Evolutionary conservation across 192 early-diverging fungal genomes (phyloP).

Genomic region (Linnemannia elongata): DNA sequence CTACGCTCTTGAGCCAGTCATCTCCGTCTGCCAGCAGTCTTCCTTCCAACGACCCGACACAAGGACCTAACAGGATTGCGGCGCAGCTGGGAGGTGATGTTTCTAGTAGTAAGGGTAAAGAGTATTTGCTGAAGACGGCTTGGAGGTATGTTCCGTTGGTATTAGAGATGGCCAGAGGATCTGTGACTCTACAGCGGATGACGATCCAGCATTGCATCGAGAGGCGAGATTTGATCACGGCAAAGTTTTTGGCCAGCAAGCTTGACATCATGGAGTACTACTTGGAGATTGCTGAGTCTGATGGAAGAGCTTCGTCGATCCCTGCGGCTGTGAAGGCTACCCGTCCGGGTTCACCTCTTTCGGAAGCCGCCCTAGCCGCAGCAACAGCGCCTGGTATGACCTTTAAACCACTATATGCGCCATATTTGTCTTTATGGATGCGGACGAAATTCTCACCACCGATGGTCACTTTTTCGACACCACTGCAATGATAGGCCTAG

Average conservation of each 20-base stretch:
- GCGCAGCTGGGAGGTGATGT: background rate
- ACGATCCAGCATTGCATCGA: slow-evolving; percentile 15
- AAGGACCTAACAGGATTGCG: background rate
- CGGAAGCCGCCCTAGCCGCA: background rate
- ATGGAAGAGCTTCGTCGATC: background rate
- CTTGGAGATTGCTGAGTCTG: background rate
- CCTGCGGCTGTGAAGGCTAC: background rate
- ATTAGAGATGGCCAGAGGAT: background rate
- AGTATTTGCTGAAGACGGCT: background rate
- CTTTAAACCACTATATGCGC: background rate
- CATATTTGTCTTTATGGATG: background rate
- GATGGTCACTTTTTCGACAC: background rate
- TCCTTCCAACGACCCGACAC: background rate
- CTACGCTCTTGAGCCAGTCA: background rate
- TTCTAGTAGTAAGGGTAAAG: background rate
- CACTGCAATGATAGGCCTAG: background rate
- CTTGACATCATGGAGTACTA: background rate
- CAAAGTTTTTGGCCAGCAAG: slow-evolving; percentile 12
- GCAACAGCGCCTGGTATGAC: background rate
- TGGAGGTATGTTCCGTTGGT: slow-evolving; percentile 4
- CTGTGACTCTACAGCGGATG: slow-evolving; percentile 8
- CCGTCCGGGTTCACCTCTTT: background rate
- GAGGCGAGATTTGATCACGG: slow-evolving; percentile 6
- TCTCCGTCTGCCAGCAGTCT: background rate
- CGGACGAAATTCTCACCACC: background rate